Base-by-base conservation (phyloP, 139 green algal species). In the Coccomyxa sp. region DNA sequence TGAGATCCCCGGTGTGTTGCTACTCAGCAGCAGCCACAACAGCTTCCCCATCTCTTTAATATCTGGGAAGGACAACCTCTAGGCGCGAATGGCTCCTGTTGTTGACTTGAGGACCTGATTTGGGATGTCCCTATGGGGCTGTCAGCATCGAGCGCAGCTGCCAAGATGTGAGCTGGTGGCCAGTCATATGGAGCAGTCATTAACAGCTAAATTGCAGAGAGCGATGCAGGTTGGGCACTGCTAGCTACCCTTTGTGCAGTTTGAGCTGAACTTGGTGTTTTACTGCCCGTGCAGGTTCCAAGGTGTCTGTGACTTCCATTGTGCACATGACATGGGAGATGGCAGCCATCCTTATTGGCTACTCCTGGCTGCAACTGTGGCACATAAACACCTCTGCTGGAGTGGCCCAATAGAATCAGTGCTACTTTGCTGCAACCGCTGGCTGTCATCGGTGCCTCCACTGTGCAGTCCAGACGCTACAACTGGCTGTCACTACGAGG, bases 241-340 rank as follows among this genome's bases (percentile, higher is more conserved):
- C 38, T 51, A 51, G 38, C 38, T 51, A 51, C 38, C 38, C 38
- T 51, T 51, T 51, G 38, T 51, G 38, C 38, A 51, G 38, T 51
- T 51, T 51, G 38, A 51, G 38, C 38, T 51, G 7, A 51, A 51
- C 3, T n/a, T 66, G 32, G 32, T 25, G 45, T 28, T 83, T 16
- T 78, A 10, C 38, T 38, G 12, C 13, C 31, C 23, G 16, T 79
- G 75, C 85, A 88, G 96, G 96, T 10, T 99, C 96, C 59, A 99
- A 99, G 88, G 93, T 99, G 45, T 87, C 91, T 1, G 30, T 93
- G 51, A 95, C 88, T 15, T 96, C 91, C 81, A 95, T 99, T 38
- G n/a, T 95, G 0, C 91, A 95, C 88, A 99, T 99, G 94, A 93
- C 95, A 0, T 91, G 93, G 57, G 96, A 99, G 87, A 84, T 99